These are phyloP conservation scores for Chlorella sp. DNA, from an alignment of 139 green algal species.

Conservation along the genomic window DNA sequence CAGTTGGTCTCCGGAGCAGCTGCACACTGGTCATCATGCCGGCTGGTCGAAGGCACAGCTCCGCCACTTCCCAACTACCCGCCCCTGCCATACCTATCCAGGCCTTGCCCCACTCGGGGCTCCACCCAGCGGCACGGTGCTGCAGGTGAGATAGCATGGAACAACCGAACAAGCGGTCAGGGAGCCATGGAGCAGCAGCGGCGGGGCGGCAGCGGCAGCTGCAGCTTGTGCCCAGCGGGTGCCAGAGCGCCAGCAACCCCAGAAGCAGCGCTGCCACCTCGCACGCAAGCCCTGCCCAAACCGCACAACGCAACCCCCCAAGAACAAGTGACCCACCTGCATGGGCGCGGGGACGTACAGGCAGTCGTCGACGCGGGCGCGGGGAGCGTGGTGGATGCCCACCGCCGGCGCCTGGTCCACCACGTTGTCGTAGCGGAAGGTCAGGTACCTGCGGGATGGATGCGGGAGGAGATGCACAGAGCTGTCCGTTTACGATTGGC, in stretches of 20 bases:
- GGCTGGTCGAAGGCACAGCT: too few species aligned
- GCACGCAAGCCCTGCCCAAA: too few species aligned
- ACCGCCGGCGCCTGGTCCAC: slow-evolving; percentile 13
- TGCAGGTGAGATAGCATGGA: slow-evolving; percentile 29
- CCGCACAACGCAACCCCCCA: too few species aligned
- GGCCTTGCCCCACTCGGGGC: slow-evolving; percentile 44
- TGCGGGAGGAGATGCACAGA: not conserved
- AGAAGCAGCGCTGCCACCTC: too few species aligned
- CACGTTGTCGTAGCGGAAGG: slow-evolving; percentile 33
- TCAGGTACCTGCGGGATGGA: slow-evolving; percentile 10
- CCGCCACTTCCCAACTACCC: not conserved
- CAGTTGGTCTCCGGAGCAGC: too few species aligned
- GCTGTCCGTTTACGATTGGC: too few species aligned
- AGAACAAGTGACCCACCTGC: not conserved
- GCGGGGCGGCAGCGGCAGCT: too few species aligned
- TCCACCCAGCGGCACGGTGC: slow-evolving; percentile 32
- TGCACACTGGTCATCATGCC: too few species aligned
- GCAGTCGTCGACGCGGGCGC: slow-evolving; percentile 26
- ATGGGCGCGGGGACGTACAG: slow-evolving; percentile 49
- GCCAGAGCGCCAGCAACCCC: too few species aligned
- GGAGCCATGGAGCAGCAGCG: too few species aligned
- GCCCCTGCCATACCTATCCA: slow-evolving; percentile 17
- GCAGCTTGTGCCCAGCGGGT: too few species aligned
- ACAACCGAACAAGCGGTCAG: too few species aligned
- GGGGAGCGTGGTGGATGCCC: slow-evolving; percentile 20